Percentiles rank a stretch among this genome's conserved stretches.
These are phyloP conservation scores for Paracoccidioides lutzii DNA, from an alignment of 2,329 filamentous ascomycete species.

Conservation along the genomic window DNA sequence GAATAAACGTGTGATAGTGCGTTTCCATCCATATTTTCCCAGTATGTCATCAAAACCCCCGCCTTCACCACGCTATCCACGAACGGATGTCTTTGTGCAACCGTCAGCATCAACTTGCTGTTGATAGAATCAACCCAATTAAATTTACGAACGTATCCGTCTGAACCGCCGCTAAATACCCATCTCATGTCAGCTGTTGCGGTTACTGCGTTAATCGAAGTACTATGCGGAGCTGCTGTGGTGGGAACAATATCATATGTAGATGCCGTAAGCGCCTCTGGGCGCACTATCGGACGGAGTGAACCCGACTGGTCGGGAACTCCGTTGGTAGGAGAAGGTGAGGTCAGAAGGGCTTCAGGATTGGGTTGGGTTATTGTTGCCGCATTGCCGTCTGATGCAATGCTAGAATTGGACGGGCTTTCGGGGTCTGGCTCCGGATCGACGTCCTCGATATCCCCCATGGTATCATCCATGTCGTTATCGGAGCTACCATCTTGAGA, in stretches of 20 bases:
- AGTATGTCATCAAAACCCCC: slow-evolving; percentile 87
- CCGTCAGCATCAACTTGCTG: slow-evolving; percentile 81
- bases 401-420: slow-evolving; percentile 29
- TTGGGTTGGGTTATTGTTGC: slow-evolving; percentile 27
- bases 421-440: slow-evolving; percentile 17
- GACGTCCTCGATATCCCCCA: slow-evolving; percentile 30
- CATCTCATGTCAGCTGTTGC: slow-evolving; percentile 89
- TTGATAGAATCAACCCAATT: slow-evolving; percentile 93
- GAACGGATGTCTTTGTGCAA: slow-evolving; percentile 90
- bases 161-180: slow-evolving; percentile 85
- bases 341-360: slow-evolving; percentile 36
- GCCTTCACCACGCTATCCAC: slow-evolving; percentile 96
- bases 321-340: slow-evolving; percentile 30
- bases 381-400: slow-evolving; percentile 17
- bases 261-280: slow-evolving; percentile 64
- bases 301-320: slow-evolving; percentile 18
- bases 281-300: slow-evolving; percentile 51
- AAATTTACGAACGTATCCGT: slow-evolving; percentile 94
- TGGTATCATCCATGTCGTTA: slow-evolving; percentile 35
- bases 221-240: slow-evolving; percentile 90
- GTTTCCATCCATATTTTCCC: slow-evolving; percentile 84
- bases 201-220: slow-evolving; percentile 84
- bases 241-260: slow-evolving; percentile 94
- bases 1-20: slow-evolving; percentile 84
- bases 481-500: slow-evolving; percentile 38